These are phyloP conservation scores for Lactarius pseudohatsudake DNA, from an alignment of 768 basidiomycete species.

Conservation along the genomic window DNA sequence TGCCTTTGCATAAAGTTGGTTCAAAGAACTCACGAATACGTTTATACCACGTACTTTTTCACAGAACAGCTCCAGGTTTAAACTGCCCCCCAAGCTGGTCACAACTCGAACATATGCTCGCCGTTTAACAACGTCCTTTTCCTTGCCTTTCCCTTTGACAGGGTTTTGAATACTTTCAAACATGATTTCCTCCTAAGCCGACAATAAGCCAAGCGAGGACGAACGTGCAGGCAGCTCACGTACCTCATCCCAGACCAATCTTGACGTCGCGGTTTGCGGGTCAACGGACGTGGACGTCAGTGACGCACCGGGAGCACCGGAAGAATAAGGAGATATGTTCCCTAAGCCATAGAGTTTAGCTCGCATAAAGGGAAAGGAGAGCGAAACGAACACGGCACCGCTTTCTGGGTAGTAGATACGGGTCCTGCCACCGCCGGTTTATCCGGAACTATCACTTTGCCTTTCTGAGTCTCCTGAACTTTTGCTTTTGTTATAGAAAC, in stretches of 20 bases:
- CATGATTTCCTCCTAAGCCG: slow-evolving; percentile 86
- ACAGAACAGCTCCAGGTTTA: slow-evolving; percentile 83
- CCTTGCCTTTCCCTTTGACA: slow-evolving; percentile 84
- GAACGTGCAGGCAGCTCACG: slow-evolving; percentile 22
- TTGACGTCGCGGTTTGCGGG: slow-evolving; percentile 66
- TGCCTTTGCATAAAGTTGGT: slow-evolving; percentile 50
- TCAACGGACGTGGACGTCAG: slow-evolving; percentile 91
- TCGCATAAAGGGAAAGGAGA: background rate
- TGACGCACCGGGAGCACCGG: slow-evolving; percentile 86
- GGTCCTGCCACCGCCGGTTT: slow-evolving; percentile 27
- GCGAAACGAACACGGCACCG: slow-evolving; percentile 57
- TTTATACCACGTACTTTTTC: slow-evolving; percentile 60
- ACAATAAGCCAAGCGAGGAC: slow-evolving; percentile 9
- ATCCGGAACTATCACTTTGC: slow-evolving; percentile 40
- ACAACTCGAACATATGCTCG: slow-evolving; percentile 96
- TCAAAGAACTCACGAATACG: slow-evolving; percentile 10
- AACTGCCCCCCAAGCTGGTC: slow-evolving; percentile 84
- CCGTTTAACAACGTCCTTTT: slow-evolving; percentile 87
- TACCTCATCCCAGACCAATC: slow-evolving; percentile 94
- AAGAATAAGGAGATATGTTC: slow-evolving; percentile 91
- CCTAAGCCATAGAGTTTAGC: slow-evolving; percentile 45
- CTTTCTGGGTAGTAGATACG: slow-evolving; percentile 31
- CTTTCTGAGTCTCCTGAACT: slow-evolving; percentile 33
- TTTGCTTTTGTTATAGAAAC: slow-evolving; percentile 36
- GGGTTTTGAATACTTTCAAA: slow-evolving; percentile 88